Evolutionary conservation across 2,329 filamentous ascomycete species (phyloP).

Genomic region (Pestalotiopsis sp.): DNA sequence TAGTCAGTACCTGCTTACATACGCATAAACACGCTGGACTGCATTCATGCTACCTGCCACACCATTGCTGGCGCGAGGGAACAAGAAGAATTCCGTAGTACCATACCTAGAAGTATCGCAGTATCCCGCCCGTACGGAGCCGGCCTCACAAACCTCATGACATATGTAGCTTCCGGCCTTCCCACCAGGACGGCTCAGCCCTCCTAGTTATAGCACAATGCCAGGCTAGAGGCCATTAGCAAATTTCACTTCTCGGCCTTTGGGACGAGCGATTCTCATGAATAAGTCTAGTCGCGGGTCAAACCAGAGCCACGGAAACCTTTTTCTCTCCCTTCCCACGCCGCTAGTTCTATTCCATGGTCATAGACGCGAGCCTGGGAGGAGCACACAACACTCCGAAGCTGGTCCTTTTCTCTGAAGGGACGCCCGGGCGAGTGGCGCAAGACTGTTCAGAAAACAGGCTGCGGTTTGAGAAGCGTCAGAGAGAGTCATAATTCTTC

Average conservation of each 20-base stretch:
- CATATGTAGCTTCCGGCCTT: not conserved
- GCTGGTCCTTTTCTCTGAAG: not conserved
- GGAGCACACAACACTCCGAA: not conserved
- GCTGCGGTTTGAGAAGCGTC: not conserved
- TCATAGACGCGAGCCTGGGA: not conserved
- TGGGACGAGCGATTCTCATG: not conserved
- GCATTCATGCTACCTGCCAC: not conserved
- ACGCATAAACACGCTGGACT: not conserved
- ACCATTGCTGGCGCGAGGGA: not conserved
- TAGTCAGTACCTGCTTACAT: not conserved
- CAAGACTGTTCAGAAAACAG: not conserved
- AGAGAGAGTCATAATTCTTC: constrained; percentile 1
- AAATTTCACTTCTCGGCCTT: not conserved
- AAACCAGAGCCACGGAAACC: not conserved
- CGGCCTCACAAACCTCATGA: not conserved
- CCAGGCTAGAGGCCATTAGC: not conserved
- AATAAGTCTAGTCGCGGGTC: not conserved
- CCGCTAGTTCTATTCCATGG: not conserved
- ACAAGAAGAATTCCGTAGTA: not conserved
- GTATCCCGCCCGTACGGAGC: not conserved
- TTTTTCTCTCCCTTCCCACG: not conserved
- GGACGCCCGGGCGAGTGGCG: not conserved
- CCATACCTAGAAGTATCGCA: not conserved
- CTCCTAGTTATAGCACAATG: not conserved
- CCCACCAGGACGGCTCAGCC: not conserved